Evolutionary conservation across 73 alveolate species (phyloP).

Genomic region (Paramecium bursaria): DNA sequence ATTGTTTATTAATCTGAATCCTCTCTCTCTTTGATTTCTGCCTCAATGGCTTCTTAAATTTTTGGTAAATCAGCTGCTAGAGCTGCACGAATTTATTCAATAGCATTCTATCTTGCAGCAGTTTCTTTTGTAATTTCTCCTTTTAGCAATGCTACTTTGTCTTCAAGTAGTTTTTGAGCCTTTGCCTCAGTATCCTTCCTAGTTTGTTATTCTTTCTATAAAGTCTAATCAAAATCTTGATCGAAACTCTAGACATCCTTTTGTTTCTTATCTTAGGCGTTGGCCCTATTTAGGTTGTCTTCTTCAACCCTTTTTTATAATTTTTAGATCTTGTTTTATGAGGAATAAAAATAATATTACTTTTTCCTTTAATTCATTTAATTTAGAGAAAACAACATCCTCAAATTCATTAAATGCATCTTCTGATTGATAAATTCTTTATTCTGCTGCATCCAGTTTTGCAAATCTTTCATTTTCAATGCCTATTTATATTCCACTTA

Average conservation of each 20-base stretch:
- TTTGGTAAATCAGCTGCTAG: conserved; percentile 84
- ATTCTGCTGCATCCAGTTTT: conserved; percentile 73
- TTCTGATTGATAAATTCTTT: conserved; percentile 72
- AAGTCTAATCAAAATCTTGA: conserved; percentile 65
- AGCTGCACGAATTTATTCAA: conserved; percentile 66
- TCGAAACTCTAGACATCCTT: conserved; percentile 73
- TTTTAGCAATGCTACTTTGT: conserved; percentile 64
- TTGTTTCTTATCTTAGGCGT: conserved; percentile 69
- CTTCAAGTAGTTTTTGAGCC: conserved; percentile 68
- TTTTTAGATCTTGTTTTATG: conserved; percentile 46
- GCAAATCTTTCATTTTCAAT: conserved; percentile 64
- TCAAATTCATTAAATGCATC: conserved; percentile 75
- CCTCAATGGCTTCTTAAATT: conserved; percentile 83
- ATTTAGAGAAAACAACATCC: conserved; percentile 65
- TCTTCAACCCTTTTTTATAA: conserved; percentile 73
- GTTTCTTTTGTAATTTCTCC: conserved; percentile 68
- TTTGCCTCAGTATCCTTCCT: conserved; percentile 76
- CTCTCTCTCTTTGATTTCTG: conserved; percentile 81
- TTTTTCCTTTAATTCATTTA: conserved; percentile 65
- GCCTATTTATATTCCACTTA: conserved; percentile 58
- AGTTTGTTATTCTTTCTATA: conserved; percentile 70
- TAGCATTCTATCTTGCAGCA: conserved; percentile 60
- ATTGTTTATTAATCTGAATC: conserved; percentile 81
- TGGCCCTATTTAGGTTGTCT: conserved; percentile 74
- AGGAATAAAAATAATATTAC: conserved; percentile 7